Base-by-base conservation (phyloP, 306 rosid genomes). In the Clitoria ternatea region DNA sequence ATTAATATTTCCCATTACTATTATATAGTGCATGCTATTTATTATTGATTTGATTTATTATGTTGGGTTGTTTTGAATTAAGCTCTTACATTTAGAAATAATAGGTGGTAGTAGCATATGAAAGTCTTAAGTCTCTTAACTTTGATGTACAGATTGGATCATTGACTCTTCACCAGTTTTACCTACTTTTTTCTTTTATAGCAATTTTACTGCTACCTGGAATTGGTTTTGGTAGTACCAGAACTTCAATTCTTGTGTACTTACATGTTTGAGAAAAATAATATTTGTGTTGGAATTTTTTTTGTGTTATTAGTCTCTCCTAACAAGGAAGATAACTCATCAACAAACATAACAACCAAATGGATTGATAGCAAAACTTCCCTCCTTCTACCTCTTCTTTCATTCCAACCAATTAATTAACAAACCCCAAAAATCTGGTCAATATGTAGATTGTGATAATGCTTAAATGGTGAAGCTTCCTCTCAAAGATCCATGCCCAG, bases 161-260 rank as follows among this genome's bases (percentile, higher is more conserved):
- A 77, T 44, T 63, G 85, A 85, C 85, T 86, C 87, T 81, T 89
- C 84, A 86, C 83, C 92, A n/a, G 79, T 80, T 81, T 89, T 61
- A 83, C 92, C 92, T 82, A 86, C 88, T 81, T 76, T 60, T 20
- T 33, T 40, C 20, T 13, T 60, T 45, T 49, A 36, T 27, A 23
- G 18, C 56, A 60, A 47, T 65, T 52, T 70, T 48, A 42, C 71
- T 71, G 61, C 56, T 71, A 27, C 30, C n/a, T 65, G 40, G 43
- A 64, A 63, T 78, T 79, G 47, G 83, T 76, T 76, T 85, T 76
- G 76, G 78, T 81, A 45, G 81, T 66, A 81, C 88, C 83, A 43
- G 74, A 85, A 79, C 78, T 55, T 59, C 73, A 55, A 75, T 68
- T 61, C 73, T 56, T 2, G 5, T 54, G 81, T 70, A 57, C 80